Percentiles rank a stretch among this genome's conserved stretches.
phyloP scores from a whole-genome alignment of 2,329 filamentous ascomycete species.

The Stromatinia cepivora region DNA sequence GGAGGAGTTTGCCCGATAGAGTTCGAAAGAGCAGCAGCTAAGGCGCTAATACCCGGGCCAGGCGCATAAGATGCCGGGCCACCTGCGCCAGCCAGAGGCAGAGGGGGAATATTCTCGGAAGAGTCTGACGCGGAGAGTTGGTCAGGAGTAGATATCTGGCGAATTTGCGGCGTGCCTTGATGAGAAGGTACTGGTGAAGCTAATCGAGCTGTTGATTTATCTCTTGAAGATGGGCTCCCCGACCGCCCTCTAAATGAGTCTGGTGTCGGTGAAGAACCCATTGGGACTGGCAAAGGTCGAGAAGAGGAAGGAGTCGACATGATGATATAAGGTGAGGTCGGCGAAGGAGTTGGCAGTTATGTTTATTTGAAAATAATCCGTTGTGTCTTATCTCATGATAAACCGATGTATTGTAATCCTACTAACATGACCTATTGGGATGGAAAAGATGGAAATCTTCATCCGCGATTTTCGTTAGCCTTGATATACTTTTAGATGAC shows the following conservation, averaged over 20 bases:
- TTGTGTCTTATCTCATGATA: conserved; percentile 25
- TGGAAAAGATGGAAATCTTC: conserved; percentile 10
- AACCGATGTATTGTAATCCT: conserved; percentile 15
- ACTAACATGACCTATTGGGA: conserved; percentile 6
- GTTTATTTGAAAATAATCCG: neutral
- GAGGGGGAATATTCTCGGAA: conserved; percentile 56
- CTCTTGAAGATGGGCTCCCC: conserved; percentile 46
- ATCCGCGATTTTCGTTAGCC: conserved; percentile 5
- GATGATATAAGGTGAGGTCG: conserved; percentile 15
- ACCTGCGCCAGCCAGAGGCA: conserved; percentile 52
- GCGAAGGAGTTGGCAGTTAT: conserved; percentile 12
- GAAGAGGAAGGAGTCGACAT: conserved; percentile 43
- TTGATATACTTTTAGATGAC: neutral
- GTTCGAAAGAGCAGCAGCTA: conserved; percentile 82
- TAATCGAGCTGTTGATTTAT: conserved; percentile 60
- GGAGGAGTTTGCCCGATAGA: conserved; percentile 70
- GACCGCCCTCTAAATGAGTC: conserved; percentile 40
- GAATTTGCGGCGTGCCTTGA: conserved; percentile 49
- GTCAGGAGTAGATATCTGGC: conserved; percentile 50
- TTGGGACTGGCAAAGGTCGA: conserved; percentile 44
- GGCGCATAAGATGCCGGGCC: conserved; percentile 58
- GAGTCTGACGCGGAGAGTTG: conserved; percentile 43
- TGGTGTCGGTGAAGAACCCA: conserved; percentile 49
- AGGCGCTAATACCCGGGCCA: conserved; percentile 81
- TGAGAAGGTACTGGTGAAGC: conserved; percentile 55